phyloP scores from a whole-genome alignment of 2,329 filamentous ascomycete genomes.

The Davidsoniella eucalypti region DNA sequence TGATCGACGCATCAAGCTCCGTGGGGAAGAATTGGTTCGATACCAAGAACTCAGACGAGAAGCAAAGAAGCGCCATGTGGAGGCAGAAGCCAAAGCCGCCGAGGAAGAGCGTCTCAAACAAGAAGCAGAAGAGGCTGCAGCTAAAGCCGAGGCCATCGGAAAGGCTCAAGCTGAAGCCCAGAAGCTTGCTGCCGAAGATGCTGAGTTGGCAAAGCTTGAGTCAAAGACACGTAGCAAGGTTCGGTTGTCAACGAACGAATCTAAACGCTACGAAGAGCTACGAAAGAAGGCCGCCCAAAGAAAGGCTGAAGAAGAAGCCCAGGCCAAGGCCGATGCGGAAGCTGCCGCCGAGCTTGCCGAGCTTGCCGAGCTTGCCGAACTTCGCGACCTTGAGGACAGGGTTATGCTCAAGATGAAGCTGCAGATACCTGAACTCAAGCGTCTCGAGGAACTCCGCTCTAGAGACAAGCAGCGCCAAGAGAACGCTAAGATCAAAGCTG shows the following conservation, averaged over 20 bases:
- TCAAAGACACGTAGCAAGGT: background rate
- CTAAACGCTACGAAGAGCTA: conserved; percentile 1
- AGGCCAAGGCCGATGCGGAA: conserved; percentile 1
- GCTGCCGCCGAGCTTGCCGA: conserved; percentile 8
- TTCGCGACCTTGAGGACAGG: conserved; percentile 17
- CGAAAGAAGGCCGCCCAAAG: conserved; percentile 1
- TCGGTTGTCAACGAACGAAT: background rate
- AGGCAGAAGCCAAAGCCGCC: conserved; percentile 17
- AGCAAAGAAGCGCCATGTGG: conserved; percentile 19
- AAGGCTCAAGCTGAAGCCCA: conserved; percentile 1
- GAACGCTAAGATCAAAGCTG: conserved; percentile 17
- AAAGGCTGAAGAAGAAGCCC: conserved; percentile 3
- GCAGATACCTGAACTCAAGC: background rate
- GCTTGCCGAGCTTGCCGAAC: conserved; percentile 11
- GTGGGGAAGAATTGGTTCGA: background rate
- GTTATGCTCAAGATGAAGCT: conserved; percentile 8
- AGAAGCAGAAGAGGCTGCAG: background rate
- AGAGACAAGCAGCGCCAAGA: conserved; percentile 18
- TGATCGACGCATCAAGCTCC: background rate
- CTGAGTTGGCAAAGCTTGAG: conserved; percentile 4
- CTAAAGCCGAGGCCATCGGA: background rate
- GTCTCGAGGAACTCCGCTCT: background rate
- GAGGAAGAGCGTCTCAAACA: conserved; percentile 1
- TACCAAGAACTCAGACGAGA: conserved; percentile 16
- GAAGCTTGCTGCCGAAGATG: conserved; percentile 1